A percentile compares a stretch with the other conserved stretches of the same genome.
These are phyloP conservation scores for Ehretia macrophylla DNA, from an alignment of 257 asterid genomes.

Conservation along the genomic window DNA sequence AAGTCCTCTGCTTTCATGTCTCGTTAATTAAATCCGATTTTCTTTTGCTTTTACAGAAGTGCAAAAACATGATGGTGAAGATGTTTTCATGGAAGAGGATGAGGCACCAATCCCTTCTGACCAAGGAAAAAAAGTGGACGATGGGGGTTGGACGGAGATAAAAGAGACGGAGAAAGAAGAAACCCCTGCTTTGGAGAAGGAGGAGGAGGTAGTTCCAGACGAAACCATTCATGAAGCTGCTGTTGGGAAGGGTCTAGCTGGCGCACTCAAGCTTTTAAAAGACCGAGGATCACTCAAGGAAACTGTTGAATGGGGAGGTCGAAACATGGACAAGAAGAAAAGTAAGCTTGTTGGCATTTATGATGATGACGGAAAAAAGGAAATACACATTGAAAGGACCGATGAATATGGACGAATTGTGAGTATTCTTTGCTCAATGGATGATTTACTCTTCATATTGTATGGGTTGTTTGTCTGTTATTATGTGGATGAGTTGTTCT, in stretches of 20 bases:
- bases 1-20: background rate
- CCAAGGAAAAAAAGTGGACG: constrained; percentile 41
- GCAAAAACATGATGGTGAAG: constrained; percentile 64
- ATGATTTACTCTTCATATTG: background rate
- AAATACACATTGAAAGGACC: constrained; percentile 82
- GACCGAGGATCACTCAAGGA: constrained; percentile 87
- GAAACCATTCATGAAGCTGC: constrained; percentile 75
- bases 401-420: constrained; percentile 94
- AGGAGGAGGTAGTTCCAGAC: constrained; percentile 60
- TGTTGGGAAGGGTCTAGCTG: constrained; percentile 88
- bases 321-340: constrained; percentile 95
- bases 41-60: constrained; percentile 43
- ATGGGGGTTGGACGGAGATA: constrained; percentile 63
- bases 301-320: constrained; percentile 94
- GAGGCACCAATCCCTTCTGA: constrained; percentile 44
- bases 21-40: constrained; percentile 7
- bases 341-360: constrained; percentile 83
- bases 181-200: constrained; percentile 39
- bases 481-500: background rate
- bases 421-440: constrained; percentile 30
- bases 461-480: constrained; percentile 6
- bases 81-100: constrained; percentile 96
- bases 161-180: constrained; percentile 49
- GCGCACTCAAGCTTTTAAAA: constrained; percentile 71
- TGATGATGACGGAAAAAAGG: constrained; percentile 58